Base-by-base conservation (phyloP, 1,284 basidiomycete species). In the Phylloboletellus chloephorus region DNA sequence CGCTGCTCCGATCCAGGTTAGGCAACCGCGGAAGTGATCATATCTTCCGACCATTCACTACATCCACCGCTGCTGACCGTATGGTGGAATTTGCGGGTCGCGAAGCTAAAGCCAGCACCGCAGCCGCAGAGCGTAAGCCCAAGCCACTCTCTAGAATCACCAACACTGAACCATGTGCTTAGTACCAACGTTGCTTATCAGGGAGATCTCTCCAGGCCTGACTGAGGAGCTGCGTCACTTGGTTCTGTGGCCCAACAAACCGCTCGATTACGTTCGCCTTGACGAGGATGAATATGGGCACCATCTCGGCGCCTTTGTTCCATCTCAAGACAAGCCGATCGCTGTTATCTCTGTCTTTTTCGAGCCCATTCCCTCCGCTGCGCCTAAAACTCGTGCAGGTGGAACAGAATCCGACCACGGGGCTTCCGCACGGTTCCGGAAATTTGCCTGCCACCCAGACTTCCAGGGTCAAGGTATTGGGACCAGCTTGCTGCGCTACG, bases 271-370 rank as follows among this genome's bases (percentile, higher is more conserved):
- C 49, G 72, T 81, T 39, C 65, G 60, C 30, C 66, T 79, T 2
- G 67, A 73, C 5, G 76, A 78, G 48, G 77, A 79, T 48, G 58
- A 64, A 25, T 40, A 49, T 5, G 76, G 73, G 3, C 47, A 63
- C 44, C 78, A 79, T 62, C 70, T 72, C 49, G 78, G 76, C 34
- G 73, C 73, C 1, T 77, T 82, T 54, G 33, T 74, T 2, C 44
- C 48, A 31, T 44, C 41, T 54, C 39, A 25, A 35, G 40, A 51
- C 37, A 39, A 54, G 5, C 68, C 74, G 13, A 58, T 74, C 31
- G 71, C 73, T 25, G 72, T 78, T 34, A 72, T 79, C 43, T 81
- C 77, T 13, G 53, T 80, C 15, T 79, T 80, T 59, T 52, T 64
- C 35, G 72, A 76, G 43, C 47, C 65, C 25, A 47, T 70, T 19